phyloP scores from a whole-genome alignment of 148 eudicot genomes.

The Vaccinium darrowii region DNA sequence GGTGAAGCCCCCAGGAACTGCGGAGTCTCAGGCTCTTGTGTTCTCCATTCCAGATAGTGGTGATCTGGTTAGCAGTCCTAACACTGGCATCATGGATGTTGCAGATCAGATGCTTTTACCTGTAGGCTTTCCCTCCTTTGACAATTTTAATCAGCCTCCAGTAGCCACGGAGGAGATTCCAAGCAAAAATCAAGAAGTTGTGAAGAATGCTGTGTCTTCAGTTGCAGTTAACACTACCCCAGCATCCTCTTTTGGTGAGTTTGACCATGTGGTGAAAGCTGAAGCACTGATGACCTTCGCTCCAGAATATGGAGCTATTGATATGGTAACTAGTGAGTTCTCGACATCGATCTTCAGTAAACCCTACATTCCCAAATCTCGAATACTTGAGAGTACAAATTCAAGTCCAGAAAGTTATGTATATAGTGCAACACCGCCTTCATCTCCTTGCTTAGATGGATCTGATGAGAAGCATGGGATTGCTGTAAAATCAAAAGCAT shows the following conservation, averaged over 20 bases:
- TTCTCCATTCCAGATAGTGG: constrained; percentile 65
- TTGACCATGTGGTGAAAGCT: constrained; percentile 74
- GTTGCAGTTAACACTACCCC: constrained; percentile 42
- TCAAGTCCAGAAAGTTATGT: constrained; percentile 72
- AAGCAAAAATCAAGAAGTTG: constrained; percentile 56
- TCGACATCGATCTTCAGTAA: constrained; percentile 68
- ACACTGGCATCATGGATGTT: constrained; percentile 66
- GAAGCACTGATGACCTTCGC: constrained; percentile 96
- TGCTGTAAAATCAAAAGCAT: constrained; percentile 42
- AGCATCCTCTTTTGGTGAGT: constrained; percentile 56
- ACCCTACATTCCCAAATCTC: constrained; percentile 79
- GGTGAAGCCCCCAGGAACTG: constrained; percentile 97
- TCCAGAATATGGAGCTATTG: constrained; percentile 94
- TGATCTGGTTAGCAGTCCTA: constrained; percentile 67
- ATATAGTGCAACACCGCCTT: constrained; percentile 88
- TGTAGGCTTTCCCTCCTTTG: constrained; percentile 56
- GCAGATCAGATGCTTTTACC: constrained; percentile 79
- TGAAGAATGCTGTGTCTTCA: constrained; percentile 45
- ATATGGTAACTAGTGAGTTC: constrained; percentile 58
- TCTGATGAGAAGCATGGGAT: constrained; percentile 49
- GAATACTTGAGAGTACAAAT: constrained; percentile 62
- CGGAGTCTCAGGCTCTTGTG: constrained; percentile 65
- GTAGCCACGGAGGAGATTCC: constrained; percentile 54
- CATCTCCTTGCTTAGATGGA: constrained; percentile 59
- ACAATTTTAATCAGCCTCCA: constrained; percentile 61